Base-by-base conservation (phyloP, 1,284 basidiomycete genomes). In the Cystobasidiaceae sp. region DNA sequence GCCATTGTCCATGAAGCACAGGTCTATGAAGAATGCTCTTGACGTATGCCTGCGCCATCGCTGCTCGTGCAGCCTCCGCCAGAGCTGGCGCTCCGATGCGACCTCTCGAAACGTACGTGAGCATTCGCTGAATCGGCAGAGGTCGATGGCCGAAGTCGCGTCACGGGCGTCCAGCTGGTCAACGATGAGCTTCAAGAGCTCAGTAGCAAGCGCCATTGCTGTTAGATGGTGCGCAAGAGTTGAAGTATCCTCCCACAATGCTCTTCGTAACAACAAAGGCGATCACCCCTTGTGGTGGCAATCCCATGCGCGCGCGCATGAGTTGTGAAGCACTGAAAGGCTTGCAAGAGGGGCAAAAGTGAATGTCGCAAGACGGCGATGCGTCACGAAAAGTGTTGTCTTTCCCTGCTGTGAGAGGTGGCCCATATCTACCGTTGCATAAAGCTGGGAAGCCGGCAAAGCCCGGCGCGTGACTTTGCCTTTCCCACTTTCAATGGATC, bases 31-130 rank as follows among this genome's bases (percentile, higher is more conserved):
- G 25, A 28, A n/a, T 8, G 51, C 45, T 19, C 23, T 39, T 15
- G n/a, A 19, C 28, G 43, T 37, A 41, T 64, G 61, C 52, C 61
- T 21, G 25, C 61, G 34, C 61, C 61, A 64, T 19, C 61, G 39
- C 21, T 28, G 8, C 0, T 37, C 17, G 33, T 64, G 56, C 43
- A 64, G 51, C 21, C 45, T 32, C n/a, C 52, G 51, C 61, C 61
- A 64, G 11, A 64, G 51, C 34, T 56, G 51, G 11, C 33, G 13
- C 23, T 48, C 41, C 11, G 43, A 33, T 9, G 61, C 51, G 13
- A 56, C 51, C 13, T 41, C 43, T 19, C 56, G 52, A 27, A 64
- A 64, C 7, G 49, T 23, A 23, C 61, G 51, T 13, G 43, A 55
- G 25, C 51, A 55, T 17, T 5, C 5, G 23, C 51, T 49, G 52